These are phyloP conservation scores for Pyrenophora seminiperda DNA, from an alignment of 2,329 filamentous ascomycete species.

Conservation along the genomic window DNA sequence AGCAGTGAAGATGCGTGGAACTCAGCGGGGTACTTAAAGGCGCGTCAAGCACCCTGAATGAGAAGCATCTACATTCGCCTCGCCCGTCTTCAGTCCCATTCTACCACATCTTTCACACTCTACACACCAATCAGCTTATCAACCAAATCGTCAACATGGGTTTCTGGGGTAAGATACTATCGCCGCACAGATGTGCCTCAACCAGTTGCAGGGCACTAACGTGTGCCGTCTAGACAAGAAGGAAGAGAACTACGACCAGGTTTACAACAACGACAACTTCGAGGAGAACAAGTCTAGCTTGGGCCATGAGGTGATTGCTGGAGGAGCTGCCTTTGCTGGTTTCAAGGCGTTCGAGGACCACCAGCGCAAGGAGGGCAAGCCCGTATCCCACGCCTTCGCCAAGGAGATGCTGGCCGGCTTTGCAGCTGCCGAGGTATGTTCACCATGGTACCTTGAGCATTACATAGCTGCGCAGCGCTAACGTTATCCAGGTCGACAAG, in stretches of 20 bases:
- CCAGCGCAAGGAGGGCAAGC: slow-evolving; percentile 72
- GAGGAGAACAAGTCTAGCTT: slow-evolving; percentile 65
- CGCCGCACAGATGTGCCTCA: background rate
- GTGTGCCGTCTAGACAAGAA: slow-evolving; percentile 53
- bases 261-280: slow-evolving; percentile 56
- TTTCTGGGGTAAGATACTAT: slow-evolving; percentile 49
- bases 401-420: slow-evolving; percentile 77
- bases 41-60: background rate
- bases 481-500: slow-evolving; percentile 58
- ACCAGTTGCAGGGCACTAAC: background rate
- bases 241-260: slow-evolving; percentile 60
- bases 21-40: slow-evolving; percentile 22
- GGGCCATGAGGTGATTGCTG: slow-evolving; percentile 75
- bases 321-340: slow-evolving; percentile 76
- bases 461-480: background rate
- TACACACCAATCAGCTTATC: background rate
- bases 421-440: slow-evolving; percentile 68
- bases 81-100: background rate
- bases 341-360: slow-evolving; percentile 81
- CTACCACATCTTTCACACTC: background rate
- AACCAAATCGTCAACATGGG: slow-evolving; percentile 44
- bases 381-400: slow-evolving; percentile 73
- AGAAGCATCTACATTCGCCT: background rate
- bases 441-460: too few species aligned
- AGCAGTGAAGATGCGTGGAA: slow-evolving; percentile 3